phyloP scores from a whole-genome alignment of 306 rosid genomes.

The Sphenostylis stenocarpa region DNA sequence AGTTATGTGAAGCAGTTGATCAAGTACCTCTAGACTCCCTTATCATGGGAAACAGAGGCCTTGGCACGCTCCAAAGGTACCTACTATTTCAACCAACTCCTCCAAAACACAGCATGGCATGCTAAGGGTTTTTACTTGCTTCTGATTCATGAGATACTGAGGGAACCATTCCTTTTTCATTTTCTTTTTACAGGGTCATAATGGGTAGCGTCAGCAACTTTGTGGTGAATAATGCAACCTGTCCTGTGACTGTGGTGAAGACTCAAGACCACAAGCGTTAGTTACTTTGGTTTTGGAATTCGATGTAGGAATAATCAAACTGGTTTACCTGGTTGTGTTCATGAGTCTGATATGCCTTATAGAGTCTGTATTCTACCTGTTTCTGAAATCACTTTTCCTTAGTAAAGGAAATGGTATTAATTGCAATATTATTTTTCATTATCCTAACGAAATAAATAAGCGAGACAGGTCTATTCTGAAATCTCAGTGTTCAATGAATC shows the following conservation, averaged over 20 bases:
- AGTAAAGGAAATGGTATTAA: background rate
- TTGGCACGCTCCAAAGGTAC: constrained; percentile 70
- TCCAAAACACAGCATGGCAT: background rate
- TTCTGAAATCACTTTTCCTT: background rate
- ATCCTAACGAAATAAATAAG: background rate
- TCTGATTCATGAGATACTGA: background rate
- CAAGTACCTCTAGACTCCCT: constrained; percentile 53
- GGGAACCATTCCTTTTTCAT: background rate
- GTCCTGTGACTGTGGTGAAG: constrained; percentile 88
- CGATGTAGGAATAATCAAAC: background rate
- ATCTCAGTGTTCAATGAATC: background rate
- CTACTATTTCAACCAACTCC: background rate
- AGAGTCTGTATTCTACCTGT: background rate
- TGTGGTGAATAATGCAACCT: constrained; percentile 66
- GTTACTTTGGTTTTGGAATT: background rate
- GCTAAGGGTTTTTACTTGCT: too few species aligned
- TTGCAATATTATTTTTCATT: background rate
- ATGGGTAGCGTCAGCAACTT: constrained; percentile 91
- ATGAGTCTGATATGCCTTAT: background rate
- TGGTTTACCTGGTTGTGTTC: background rate
- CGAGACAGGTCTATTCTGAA: background rate
- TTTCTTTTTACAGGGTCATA: constrained; percentile 52
- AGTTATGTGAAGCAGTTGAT: constrained; percentile 48
- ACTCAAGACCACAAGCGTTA: background rate
- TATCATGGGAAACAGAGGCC: constrained; percentile 83